A percentile compares a stretch with the other conserved stretches of the same genome.
phyloP scores from a whole-genome alignment of 306 rosid species.

The Luffa aegyptiaca region DNA sequence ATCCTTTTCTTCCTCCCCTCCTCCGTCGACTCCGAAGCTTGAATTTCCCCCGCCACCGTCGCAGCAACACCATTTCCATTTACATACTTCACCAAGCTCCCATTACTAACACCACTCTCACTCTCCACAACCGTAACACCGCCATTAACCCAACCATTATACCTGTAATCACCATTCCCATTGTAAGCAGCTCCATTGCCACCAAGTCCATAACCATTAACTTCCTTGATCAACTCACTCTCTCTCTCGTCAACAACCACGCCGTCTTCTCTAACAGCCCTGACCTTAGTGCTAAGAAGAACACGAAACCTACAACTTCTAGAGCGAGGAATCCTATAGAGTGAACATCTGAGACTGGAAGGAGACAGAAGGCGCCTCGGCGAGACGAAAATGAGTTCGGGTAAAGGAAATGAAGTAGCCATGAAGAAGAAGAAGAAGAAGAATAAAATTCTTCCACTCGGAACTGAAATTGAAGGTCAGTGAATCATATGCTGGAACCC shows the following conservation, averaged over 20 bases:
- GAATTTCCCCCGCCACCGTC: constrained; percentile 24
- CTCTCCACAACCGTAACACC: constrained; percentile 28
- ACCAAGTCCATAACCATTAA: constrained; percentile 36
- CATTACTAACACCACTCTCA: constrained; percentile 30
- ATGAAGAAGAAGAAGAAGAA: not conserved
- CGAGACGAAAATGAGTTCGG: constrained; percentile 49
- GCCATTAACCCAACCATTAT: constrained; percentile 39
- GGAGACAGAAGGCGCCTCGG: constrained; percentile 38
- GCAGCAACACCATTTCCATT: constrained; percentile 56
- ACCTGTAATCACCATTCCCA: constrained; percentile 11
- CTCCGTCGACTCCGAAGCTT: constrained; percentile 34
- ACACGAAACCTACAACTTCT: constrained; percentile 13
- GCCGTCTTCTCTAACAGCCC: constrained; percentile 50
- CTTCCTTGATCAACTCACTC: constrained; percentile 32
- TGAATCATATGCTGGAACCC: not conserved
- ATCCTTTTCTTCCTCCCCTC: constrained; percentile 80
- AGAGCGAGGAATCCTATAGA: constrained; percentile 16
- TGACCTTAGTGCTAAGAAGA: constrained; percentile 25
- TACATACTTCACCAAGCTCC: constrained; percentile 54
- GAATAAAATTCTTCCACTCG: not conserved
- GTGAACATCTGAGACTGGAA: constrained; percentile 15
- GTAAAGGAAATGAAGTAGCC: constrained; percentile 17
- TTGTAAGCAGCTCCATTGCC: constrained; percentile 55
- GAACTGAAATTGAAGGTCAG: not conserved
- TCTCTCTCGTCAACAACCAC: constrained; percentile 36